phyloP scores from a whole-genome alignment of 768 basidiomycete genomes.

The Clavulina sp. region DNA sequence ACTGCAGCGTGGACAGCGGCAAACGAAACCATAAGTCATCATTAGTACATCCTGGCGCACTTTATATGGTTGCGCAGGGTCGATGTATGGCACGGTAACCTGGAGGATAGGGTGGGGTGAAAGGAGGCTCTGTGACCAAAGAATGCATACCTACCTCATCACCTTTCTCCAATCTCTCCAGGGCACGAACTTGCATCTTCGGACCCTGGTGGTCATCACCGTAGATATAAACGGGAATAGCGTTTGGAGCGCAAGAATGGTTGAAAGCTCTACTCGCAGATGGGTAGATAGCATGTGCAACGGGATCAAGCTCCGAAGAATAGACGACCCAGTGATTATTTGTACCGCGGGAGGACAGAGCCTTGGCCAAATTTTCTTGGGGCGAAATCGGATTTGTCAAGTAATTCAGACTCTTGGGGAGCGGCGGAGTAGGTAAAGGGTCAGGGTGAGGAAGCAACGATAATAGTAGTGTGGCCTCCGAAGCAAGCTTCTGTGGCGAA shows the following conservation, averaged over 20 bases:
- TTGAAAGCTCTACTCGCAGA: slow-evolving; percentile 66
- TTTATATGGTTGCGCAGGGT: slow-evolving; percentile 39
- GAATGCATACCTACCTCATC: slow-evolving; percentile 43
- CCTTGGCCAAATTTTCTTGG: slow-evolving; percentile 12
- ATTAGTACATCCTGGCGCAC: slow-evolving; percentile 7
- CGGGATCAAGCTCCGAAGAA: slow-evolving; percentile 41
- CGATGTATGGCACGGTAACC: slow-evolving; percentile 62
- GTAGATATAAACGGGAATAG: slow-evolving; percentile 45
- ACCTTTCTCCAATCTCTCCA: slow-evolving; percentile 34
- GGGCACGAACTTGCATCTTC: slow-evolving; percentile 45
- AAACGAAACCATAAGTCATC: slow-evolving; percentile 11
- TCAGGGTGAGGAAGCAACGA: slow-evolving; percentile 30
- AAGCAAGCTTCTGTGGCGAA: slow-evolving; percentile 15
- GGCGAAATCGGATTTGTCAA: neutral
- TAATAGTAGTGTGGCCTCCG: slow-evolving; percentile 20
- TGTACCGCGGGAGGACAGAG: slow-evolving; percentile 42
- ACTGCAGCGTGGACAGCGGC: slow-evolving; percentile 16
- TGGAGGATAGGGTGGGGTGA: too few species aligned
- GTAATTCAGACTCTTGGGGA: too few species aligned
- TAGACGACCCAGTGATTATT: slow-evolving; percentile 74
- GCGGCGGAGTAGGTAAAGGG: slow-evolving; percentile 2
- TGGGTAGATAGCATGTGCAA: slow-evolving; percentile 63
- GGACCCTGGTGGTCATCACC: slow-evolving; percentile 18
- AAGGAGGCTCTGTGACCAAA: too few species aligned
- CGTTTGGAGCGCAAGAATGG: slow-evolving; percentile 65